phyloP scores from a whole-genome alignment of 345 rosid genomes.

The Arabidopsis arenosa region DNA sequence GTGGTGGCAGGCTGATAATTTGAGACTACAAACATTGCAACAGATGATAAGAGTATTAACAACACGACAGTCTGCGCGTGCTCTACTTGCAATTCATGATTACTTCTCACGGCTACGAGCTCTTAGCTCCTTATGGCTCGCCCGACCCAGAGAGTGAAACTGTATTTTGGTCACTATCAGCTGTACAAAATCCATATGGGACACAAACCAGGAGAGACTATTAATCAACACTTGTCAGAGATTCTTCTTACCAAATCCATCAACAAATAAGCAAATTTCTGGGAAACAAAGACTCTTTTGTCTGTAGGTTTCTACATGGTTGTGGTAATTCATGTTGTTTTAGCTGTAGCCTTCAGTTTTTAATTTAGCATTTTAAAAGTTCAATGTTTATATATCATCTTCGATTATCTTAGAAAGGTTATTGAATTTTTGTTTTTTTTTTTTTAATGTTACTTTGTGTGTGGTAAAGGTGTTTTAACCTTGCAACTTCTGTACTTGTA shows the following conservation, averaged over 20 bases:
- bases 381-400: slow-evolving; percentile 27
- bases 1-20: slow-evolving; percentile 83
- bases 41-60: slow-evolving; percentile 94
- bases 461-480: neutral
- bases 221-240: slow-evolving; percentile 28
- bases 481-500: neutral
- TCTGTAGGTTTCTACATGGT: slow-evolving; percentile 32
- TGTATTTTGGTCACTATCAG: slow-evolving; percentile 26
- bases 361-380: slow-evolving; percentile 22
- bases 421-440: slow-evolving; percentile 3
- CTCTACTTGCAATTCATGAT: slow-evolving; percentile 89
- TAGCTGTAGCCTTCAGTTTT: slow-evolving; percentile 32
- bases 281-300: slow-evolving; percentile 30
- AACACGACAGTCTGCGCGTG: slow-evolving; percentile 92
- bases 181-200: slow-evolving; percentile 43
- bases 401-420: slow-evolving; percentile 10
- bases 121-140: slow-evolving; percentile 98
- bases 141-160: slow-evolving; percentile 84
- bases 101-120: slow-evolving; percentile 89
- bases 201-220: slow-evolving; percentile 39
- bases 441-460: neutral
- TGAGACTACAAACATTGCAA: slow-evolving; percentile 89
- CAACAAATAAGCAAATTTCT: slow-evolving; percentile 38
- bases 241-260: slow-evolving; percentile 29
- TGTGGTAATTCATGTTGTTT: slow-evolving; percentile 33